These are phyloP conservation scores for Phytophthora brassicae DNA, from an alignment of 352 stramenopile genomes.

Conservation along the genomic window DNA sequence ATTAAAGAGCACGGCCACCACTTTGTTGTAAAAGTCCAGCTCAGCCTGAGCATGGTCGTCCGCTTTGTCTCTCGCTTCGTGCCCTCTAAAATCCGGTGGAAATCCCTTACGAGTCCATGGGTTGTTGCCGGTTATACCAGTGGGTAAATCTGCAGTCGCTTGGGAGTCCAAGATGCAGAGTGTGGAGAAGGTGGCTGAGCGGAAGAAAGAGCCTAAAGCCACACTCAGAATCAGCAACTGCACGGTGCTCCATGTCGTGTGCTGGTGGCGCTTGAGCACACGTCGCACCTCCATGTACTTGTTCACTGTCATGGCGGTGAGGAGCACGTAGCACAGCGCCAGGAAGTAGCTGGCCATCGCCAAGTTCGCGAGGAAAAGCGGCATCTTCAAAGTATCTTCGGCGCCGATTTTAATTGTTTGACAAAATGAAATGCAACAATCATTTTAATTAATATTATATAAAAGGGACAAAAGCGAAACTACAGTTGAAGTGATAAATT, in stretches of 20 bases:
- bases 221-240: conserved; percentile 84
- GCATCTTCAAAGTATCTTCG: conserved; percentile 38
- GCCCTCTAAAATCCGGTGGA: conserved; percentile 8
- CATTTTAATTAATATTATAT: too few species aligned
- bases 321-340: conserved; percentile 85
- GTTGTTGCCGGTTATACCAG: conserved; percentile 26
- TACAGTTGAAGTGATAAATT: too few species aligned
- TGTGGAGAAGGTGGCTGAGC: conserved; percentile 84
- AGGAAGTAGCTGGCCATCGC: conserved; percentile 89
- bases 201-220: conserved; percentile 84
- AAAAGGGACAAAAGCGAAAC: too few species aligned
- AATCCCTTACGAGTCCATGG: conserved; percentile 19
- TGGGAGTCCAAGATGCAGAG: conserved; percentile 89
- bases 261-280: conserved; percentile 65
- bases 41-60: conserved; percentile 50
- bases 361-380: conserved; percentile 88
- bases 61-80: conserved; percentile 14
- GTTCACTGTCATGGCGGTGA: conserved; percentile 76
- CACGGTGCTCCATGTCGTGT: conserved; percentile 76
- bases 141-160: conserved; percentile 44
- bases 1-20: conserved; percentile 91
- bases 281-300: conserved; percentile 76
- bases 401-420: too few species aligned
- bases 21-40: conserved; percentile 90
- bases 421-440: too few species aligned